A percentile compares a stretch with the other conserved stretches of the same genome.
Conservation (phyloP, 2,329 filamentous ascomycete genomes). For the Fusarium sp. region DNA sequence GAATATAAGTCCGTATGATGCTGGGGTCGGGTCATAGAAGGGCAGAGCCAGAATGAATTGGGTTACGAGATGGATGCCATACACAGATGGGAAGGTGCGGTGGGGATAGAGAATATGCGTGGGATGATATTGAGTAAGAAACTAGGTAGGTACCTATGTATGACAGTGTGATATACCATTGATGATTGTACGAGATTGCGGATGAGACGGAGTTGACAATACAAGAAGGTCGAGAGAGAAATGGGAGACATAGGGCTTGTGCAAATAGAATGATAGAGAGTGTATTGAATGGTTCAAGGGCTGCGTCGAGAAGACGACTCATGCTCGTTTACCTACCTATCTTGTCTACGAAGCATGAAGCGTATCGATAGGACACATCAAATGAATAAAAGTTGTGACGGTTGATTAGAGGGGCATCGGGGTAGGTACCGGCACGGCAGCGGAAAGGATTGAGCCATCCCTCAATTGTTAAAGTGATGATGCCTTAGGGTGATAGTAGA, state of each 20-base stretch:
- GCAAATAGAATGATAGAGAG: neutral
- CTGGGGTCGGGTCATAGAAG: constrained; percentile 7
- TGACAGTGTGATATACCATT: constrained; percentile 18
- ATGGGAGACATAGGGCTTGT: neutral
- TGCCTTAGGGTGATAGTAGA: neutral
- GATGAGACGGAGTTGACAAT: neutral
- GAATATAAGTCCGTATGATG: constrained; percentile 3
- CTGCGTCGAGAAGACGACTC: neutral
- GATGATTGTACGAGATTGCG: neutral
- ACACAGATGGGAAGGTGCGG: neutral
- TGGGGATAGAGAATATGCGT: constrained; percentile 8
- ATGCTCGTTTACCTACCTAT: constrained; percentile 21
- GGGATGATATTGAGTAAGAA: constrained; percentile 26
- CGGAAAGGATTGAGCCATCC: neutral
- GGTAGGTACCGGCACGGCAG: neutral
- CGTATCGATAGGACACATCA: neutral
- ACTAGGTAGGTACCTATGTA: neutral
- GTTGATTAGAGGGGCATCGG: neutral
- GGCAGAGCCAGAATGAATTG: neutral
- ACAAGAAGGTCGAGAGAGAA: neutral
- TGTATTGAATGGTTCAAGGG: constrained; percentile 8
- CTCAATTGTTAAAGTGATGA: neutral
- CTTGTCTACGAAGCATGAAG: constrained; percentile 11
- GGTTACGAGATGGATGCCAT: constrained; percentile 10
- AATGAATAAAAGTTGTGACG: constrained; percentile 2